Percentiles rank a stretch among this genome's conserved stretches.
These are phyloP conservation scores for Aspergillus homomorphus DNA, from an alignment of 495 filamentous ascomycete genomes.

Conservation along the genomic window DNA sequence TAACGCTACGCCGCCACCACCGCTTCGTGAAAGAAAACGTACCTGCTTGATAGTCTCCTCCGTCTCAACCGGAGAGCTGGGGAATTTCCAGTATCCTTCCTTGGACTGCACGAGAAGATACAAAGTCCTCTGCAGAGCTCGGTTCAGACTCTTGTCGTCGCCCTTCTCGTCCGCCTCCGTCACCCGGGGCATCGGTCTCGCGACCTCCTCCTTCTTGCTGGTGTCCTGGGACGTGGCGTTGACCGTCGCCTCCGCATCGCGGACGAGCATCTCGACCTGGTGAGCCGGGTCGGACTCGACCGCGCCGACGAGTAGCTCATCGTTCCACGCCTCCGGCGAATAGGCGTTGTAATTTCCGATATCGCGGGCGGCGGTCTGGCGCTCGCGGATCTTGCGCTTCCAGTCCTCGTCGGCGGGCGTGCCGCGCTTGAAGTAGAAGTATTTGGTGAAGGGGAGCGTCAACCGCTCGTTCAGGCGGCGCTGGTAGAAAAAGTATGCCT, in stretches of 20 bases:
- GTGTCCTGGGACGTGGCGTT: constrained; percentile 61
- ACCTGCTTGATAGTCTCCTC: constrained; percentile 81
- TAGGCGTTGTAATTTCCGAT: constrained; percentile 85
- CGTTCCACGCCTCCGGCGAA: constrained; percentile 78
- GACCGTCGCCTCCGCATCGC: constrained; percentile 70
- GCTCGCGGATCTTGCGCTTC: constrained; percentile 77
- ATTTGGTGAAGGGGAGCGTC: constrained; percentile 80
- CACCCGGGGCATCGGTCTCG: constrained; percentile 63
- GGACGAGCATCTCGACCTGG: constrained; percentile 63
- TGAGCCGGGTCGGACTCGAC: constrained; percentile 55
- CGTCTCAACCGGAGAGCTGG: constrained; percentile 58
- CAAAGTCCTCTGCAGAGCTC: constrained; percentile 71
- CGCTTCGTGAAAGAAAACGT: constrained; percentile 28
- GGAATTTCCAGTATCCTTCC: constrained; percentile 77
- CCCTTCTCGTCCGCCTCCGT: constrained; percentile 78
- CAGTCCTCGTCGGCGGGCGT: constrained; percentile 83
- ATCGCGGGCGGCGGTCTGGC: constrained; percentile 73
- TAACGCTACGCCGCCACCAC: neutral
- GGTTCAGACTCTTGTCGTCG: constrained; percentile 73
- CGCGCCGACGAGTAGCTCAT: constrained; percentile 79
- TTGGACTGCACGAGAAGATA: constrained; percentile 75
- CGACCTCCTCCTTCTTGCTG: constrained; percentile 64
- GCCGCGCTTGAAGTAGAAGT: constrained; percentile 94
- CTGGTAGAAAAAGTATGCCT: constrained; percentile 93
- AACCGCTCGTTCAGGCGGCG: constrained; percentile 93